Conservation (phyloP, 192 early-diverging fungal genomes). For the Linnemannia schmuckeri region DNA sequence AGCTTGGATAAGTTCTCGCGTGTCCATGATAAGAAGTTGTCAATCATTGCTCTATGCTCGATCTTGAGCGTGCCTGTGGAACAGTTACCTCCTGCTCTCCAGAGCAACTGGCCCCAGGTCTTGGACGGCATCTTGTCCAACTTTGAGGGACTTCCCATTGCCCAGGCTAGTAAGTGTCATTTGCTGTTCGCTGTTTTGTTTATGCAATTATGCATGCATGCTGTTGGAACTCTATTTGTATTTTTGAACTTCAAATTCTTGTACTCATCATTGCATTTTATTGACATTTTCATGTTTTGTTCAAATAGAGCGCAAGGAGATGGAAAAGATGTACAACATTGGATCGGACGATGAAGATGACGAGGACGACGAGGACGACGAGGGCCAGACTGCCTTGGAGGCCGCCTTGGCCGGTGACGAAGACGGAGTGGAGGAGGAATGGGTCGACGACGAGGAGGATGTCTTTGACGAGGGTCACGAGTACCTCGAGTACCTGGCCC, state of each 20-base stretch:
- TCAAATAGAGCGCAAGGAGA: conserved; percentile 63
- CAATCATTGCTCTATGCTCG: conserved; percentile 82
- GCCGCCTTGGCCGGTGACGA: conserved; percentile 64
- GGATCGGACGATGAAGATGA: conserved; percentile 74
- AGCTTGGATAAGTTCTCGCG: conserved; percentile 80
- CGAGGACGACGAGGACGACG: conserved; percentile 60
- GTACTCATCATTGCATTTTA: background rate
- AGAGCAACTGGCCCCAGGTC: conserved; percentile 80
- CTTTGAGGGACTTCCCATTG: conserved; percentile 81
- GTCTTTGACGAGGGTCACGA: conserved; percentile 57
- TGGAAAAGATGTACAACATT: conserved; percentile 70
- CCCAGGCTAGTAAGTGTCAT: conserved; percentile 67
- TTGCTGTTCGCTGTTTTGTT: background rate
- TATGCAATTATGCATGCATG: background rate
- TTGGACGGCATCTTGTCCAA: conserved; percentile 77
- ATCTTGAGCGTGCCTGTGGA: conserved; percentile 80
- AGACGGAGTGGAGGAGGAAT: conserved; percentile 66
- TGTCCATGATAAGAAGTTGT: conserved; percentile 96
- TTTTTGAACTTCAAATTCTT: background rate
- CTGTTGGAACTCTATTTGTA: background rate
- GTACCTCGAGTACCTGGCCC: conserved; percentile 60
- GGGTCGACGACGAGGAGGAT: conserved; percentile 61
- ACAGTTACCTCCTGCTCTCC: conserved; percentile 79
- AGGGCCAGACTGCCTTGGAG: conserved; percentile 68
- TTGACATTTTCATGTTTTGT: background rate